A percentile compares a stretch with the other conserved stretches of the same genome.
These are phyloP conservation scores for Phaeotremella skinneri DNA, from an alignment of 768 basidiomycete species.

Conservation along the genomic window DNA sequence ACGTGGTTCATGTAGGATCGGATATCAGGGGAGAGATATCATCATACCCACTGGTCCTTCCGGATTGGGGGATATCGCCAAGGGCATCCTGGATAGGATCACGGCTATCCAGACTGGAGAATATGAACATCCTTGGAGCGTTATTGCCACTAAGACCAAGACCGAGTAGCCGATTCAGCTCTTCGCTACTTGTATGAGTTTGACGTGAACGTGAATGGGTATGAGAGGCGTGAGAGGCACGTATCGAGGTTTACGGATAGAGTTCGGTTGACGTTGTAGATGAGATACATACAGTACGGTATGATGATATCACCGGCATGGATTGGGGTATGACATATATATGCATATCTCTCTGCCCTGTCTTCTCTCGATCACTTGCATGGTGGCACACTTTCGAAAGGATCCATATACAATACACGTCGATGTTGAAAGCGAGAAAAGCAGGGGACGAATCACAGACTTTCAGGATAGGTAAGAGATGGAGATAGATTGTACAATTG, in stretches of 20 bases:
- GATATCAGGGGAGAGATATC: conserved; percentile 61
- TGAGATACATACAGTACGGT: not conserved
- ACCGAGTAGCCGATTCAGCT: not conserved
- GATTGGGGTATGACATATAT: not conserved
- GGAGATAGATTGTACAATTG: too few species aligned
- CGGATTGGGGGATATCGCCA: conserved; percentile 77
- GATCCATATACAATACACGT: too few species aligned
- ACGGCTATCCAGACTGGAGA: conserved; percentile 72
- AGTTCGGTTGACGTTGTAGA: not conserved
- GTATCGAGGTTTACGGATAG: too few species aligned
- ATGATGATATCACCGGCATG: not conserved
- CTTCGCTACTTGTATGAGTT: too few species aligned
- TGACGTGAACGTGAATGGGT: too few species aligned
- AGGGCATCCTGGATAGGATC: conserved; percentile 68
- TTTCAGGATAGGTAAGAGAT: too few species aligned
- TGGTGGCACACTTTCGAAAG: too few species aligned
- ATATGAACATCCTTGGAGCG: conserved; percentile 67
- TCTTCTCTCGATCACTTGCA: too few species aligned
- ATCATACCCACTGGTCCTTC: conserved; percentile 64
- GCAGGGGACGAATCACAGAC: too few species aligned
- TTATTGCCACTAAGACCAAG: conserved; percentile 54
- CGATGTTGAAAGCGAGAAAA: too few species aligned
- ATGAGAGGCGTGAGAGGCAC: too few species aligned
- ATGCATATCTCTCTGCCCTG: not conserved
- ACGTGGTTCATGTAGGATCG: too few species aligned